Evolutionary conservation across 2,329 filamentous ascomycete species (phyloP).

Genomic region (Thielaviopsis punctulata): DNA sequence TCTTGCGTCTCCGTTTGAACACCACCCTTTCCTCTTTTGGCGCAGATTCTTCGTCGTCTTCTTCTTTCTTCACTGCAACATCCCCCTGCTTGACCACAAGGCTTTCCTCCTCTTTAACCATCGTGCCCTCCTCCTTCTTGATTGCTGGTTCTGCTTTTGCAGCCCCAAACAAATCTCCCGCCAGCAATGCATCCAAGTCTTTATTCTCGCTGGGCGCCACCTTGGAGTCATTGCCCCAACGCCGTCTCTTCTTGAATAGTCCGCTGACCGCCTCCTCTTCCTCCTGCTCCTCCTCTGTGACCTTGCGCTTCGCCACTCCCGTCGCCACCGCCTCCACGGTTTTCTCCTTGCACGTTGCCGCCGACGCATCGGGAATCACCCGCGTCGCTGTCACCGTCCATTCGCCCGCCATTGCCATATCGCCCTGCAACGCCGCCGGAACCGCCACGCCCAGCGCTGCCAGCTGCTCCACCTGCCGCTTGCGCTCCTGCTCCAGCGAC

Average conservation of each 20-base stretch:
- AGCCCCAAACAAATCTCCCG: constrained; percentile 17
- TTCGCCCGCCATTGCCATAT: constrained; percentile 76
- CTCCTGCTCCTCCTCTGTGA: constrained; percentile 42
- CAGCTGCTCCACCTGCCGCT: constrained; percentile 72
- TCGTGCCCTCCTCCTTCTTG: too few species aligned
- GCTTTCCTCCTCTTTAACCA: too few species aligned
- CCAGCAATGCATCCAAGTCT: constrained; percentile 46
- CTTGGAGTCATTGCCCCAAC: constrained; percentile 37
- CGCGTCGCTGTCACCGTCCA: constrained; percentile 61
- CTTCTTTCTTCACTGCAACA: constrained; percentile 16
- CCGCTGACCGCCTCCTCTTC: constrained; percentile 40
- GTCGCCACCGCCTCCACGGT: constrained; percentile 31
- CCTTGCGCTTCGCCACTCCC: constrained; percentile 46
- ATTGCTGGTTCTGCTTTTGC: too few species aligned
- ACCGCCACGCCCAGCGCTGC: constrained; percentile 74
- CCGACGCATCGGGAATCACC: constrained; percentile 30
- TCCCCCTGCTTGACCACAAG: too few species aligned
- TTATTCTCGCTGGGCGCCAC: constrained; percentile 29
- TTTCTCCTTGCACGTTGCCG: constrained; percentile 15
- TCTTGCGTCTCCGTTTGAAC: too few species aligned
- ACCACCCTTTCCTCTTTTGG: constrained; percentile 15
- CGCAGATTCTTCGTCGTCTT: constrained; percentile 13
- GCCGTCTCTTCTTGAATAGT: constrained; percentile 40
- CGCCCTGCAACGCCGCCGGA: constrained; percentile 58
- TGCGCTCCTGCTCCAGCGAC: constrained; percentile 47